Evolutionary conservation across 1,284 basidiomycete species (phyloP).

Genomic region (Violaceomyces palustris): DNA sequence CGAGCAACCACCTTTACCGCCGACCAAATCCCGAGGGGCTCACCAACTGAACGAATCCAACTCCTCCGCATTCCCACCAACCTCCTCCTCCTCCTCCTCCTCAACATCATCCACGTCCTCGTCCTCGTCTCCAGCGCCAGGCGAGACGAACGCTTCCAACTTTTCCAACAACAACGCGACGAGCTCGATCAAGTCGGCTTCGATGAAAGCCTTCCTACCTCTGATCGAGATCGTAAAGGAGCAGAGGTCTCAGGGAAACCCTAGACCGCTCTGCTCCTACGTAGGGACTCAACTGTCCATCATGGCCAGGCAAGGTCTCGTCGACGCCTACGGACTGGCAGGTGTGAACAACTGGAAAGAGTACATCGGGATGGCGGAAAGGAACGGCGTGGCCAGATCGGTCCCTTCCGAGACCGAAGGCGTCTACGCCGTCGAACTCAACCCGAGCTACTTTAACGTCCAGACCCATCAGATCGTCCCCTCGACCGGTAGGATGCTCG

Average conservation of each 20-base stretch:
- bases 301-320: conserved; percentile 14
- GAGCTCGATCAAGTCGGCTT: neutral
- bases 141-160: too few species aligned
- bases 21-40: too few species aligned
- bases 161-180: neutral
- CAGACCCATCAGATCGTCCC: conserved; percentile 11
- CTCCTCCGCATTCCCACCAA: too few species aligned
- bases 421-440: conserved; percentile 15
- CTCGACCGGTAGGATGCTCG: conserved; percentile 7
- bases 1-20: too few species aligned
- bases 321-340: conserved; percentile 26
- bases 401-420: conserved; percentile 16
- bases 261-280: conserved; percentile 12
- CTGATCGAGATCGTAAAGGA: conserved; percentile 39
- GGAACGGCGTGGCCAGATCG: conserved; percentile 22
- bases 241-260: conserved; percentile 15
- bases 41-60: too few species aligned
- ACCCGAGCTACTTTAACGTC: conserved; percentile 13
- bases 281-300: conserved; percentile 14
- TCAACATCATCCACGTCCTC: too few species aligned
- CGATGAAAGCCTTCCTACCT: conserved; percentile 8
- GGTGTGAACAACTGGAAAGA: conserved; percentile 24
- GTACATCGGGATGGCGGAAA: conserved; percentile 35
- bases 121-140: too few species aligned
- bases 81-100: too few species aligned